Percentiles rank a stretch among this genome's conserved stretches.
Conservation (phyloP, 768 basidiomycete species). For the Gloeostereum incarnatum region DNA sequence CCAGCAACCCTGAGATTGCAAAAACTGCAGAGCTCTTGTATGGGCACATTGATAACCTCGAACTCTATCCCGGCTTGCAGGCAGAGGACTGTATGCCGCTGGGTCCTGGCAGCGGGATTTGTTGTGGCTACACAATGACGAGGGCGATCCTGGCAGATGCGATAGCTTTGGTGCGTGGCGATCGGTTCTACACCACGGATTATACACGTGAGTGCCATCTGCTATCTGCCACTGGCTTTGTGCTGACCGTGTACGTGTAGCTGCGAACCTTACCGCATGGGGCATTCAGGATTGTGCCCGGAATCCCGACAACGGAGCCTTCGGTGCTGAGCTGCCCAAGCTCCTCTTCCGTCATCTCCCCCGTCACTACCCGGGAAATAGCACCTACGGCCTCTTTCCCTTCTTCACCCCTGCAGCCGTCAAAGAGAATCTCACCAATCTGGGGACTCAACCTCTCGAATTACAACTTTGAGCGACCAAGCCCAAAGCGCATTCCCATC, state of each 20-base stretch:
- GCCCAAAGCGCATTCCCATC: conserved; percentile 15
- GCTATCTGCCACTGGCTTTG: neutral
- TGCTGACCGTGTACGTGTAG: conserved; percentile 19
- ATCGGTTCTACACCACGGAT: conserved; percentile 70
- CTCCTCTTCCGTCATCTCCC: conserved; percentile 36
- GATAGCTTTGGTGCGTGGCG: conserved; percentile 66
- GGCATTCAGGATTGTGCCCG: conserved; percentile 48
- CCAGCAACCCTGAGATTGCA: conserved; percentile 45
- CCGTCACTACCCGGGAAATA: conserved; percentile 28
- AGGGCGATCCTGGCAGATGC: conserved; percentile 80
- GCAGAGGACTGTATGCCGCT: conserved; percentile 65
- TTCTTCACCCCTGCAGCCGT: conserved; percentile 47
- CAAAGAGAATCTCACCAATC: conserved; percentile 27
- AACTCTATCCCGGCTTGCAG: conserved; percentile 68
- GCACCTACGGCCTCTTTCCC: conserved; percentile 54
- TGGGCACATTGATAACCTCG: conserved; percentile 67
- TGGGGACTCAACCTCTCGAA: conserved; percentile 23
- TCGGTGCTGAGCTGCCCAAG: conserved; percentile 30
- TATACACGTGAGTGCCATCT: conserved; percentile 51
- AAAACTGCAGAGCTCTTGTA: conserved; percentile 58
- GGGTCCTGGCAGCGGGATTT: conserved; percentile 63
- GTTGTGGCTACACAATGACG: conserved; percentile 78
- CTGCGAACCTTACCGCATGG: conserved; percentile 71
- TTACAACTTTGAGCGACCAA: conserved; percentile 34
- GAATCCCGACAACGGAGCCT: conserved; percentile 29